Evolutionary conservation across 1,284 basidiomycete genomes (phyloP), one percentile per base, ranked within the genome.

Genomic region (Cryptococcus sp.): DNA sequence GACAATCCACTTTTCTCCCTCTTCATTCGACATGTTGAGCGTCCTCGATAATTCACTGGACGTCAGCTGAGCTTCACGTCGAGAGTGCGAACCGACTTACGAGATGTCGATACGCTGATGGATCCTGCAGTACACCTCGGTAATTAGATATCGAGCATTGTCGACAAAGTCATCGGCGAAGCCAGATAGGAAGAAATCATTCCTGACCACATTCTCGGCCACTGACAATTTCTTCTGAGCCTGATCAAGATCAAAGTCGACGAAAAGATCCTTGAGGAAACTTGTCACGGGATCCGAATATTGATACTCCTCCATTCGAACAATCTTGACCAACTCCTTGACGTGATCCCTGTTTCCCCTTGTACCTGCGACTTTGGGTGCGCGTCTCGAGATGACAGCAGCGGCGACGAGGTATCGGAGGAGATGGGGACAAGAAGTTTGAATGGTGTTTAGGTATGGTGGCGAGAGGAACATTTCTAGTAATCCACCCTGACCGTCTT

Each of bases 1-100:
- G 65, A 97, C 94, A 61, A 98, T 94, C 94, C 94, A 98, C 74
- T 96, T 96, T 73, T 98, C 94, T 52, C 94, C 96, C 67, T 98
- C 94, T 63, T 92, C 91, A 50, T 81, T 83, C 22, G 87, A 86
- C 50, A 98, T 82, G 75, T 97, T 97, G 34, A 98, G 81, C 13
- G 93, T 85, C 68, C 89, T 86, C 16, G 92, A 94, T 28, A 98
- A 82, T 69, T 97, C 91, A 56, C 88, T 91, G 60, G 7, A 46
- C 21, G 45, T 59, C 37, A 56, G 49, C 32, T 21, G 31, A 19
- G 21, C 22, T 45, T 45, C 18, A 7, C 24, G n/a, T 13, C 31
- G 18, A 23, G 28, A 24, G 13, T 16, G 41, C 14, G 21, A 9
- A 24, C 9, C 18, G 10, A 82, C 86, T 60, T 66, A 88, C 88